Base-by-base conservation (phyloP, 2,329 filamentous ascomycete genomes). In the Byssochlamys sp. region DNA sequence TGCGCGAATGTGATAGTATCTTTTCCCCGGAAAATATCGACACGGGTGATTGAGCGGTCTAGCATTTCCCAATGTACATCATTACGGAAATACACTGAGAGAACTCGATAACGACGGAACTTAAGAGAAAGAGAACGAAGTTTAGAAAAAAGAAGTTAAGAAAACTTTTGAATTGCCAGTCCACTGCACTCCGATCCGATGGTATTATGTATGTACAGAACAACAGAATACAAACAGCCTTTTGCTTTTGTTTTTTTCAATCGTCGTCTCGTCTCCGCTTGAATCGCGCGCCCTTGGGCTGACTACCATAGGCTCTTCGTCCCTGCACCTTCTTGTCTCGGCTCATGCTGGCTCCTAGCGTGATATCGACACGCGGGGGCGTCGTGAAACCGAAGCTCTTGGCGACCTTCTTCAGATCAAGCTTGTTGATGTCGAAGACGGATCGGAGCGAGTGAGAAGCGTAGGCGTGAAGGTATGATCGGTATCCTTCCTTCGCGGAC, bases 401-500 rank as follows among this genome's bases (percentile, higher is more conserved):
- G 55, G 89, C 89, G 2, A 95, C 86, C 76, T 91, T 92, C 66
- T 87, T 84, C 19, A 95, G 78, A 69, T 95, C 90, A 11, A 94
- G 78, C 70, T 90, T 89, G 72, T 90, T 81, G 55, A 95, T 84
- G 71, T 92, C 88, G 69, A 92, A 95, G 39, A 95, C 86, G n/a
- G 85, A 87, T 28, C 90, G 84, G 59, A 94, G 78, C 64, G 83
- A 87, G 75, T 92, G 94, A 58, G 87, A 91, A 25, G 92, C 91
- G 70, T 99, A 99, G 0, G 94, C 92, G 72, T 97, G 91, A 26
- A 99, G 82, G 72, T 99, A 99, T 24, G 89, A 90, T 59, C 89
- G 84, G 78, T 94, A 95, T 3, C 89, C 83, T 63, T 86, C 84
- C 70, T 86, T 87, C 50, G 84, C 84, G 31, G 82, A 84, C 79